These are phyloP conservation scores for Melaleuca alternifolia DNA, from an alignment of 345 rosid species.

Conservation along the genomic window DNA sequence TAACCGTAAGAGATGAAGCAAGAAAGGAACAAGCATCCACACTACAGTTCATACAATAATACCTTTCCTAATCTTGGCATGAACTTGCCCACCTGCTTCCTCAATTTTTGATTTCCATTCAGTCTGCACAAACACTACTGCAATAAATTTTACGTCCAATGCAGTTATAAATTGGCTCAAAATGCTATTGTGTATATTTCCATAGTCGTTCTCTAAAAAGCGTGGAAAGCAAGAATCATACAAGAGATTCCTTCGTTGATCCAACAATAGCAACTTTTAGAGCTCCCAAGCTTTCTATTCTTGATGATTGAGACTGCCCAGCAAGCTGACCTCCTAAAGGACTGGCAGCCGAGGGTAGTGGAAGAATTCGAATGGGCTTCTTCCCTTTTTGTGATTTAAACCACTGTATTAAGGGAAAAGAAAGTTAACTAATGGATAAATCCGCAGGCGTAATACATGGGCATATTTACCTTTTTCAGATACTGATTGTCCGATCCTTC, in stretches of 20 bases:
- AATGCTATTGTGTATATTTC: not conserved
- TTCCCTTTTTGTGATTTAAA: conserved; percentile 60
- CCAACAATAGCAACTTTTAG: conserved; percentile 63
- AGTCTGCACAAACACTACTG: conserved; percentile 32
- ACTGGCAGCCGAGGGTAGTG: conserved; percentile 23
- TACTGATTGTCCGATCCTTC: conserved; percentile 53
- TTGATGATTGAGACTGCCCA: conserved; percentile 30
- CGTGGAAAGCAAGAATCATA: conserved; percentile 14
- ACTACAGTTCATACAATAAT: conserved; percentile 2
- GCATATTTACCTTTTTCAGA: conserved; percentile 43
- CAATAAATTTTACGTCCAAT: not conserved
- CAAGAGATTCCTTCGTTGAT: conserved; percentile 47
- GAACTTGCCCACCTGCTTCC: conserved; percentile 65
- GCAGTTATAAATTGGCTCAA: not conserved
- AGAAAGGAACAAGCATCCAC: not conserved
- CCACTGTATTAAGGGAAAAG: conserved; percentile 54
- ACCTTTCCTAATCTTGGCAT: conserved; percentile 75
- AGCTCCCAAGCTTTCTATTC: conserved; percentile 58
- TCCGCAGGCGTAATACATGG: not conserved
- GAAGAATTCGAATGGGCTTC: conserved; percentile 62
- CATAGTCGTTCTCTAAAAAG: not conserved
- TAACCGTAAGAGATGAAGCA: not conserved
- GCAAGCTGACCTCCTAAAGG: conserved; percentile 33
- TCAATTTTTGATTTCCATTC: conserved; percentile 74
- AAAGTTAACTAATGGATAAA: not conserved